Percentiles rank a stretch among this genome's conserved stretches.
Conservation (phyloP, 352 stramenopile species). For the Plasmopara muralis region DNA sequence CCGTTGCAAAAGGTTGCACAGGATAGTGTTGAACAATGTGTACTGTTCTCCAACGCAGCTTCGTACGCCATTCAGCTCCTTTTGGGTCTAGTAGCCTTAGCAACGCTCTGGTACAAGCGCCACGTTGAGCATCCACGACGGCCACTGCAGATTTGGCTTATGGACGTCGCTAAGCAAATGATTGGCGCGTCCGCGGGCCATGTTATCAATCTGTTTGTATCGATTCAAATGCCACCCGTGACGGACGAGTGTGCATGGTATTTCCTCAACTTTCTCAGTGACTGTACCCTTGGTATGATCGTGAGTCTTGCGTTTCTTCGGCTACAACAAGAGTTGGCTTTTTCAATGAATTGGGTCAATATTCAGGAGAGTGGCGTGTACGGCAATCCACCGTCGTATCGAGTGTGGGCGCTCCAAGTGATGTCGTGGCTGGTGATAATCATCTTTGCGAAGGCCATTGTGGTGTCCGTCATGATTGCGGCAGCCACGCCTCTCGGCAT, state of each 20-base stretch:
- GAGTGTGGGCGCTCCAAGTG: slow-evolving; percentile 55
- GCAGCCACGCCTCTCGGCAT: slow-evolving; percentile 37
- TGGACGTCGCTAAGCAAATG: slow-evolving; percentile 82
- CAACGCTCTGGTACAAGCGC: slow-evolving; percentile 79
- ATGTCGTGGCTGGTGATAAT: slow-evolving; percentile 66
- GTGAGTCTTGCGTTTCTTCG: slow-evolving; percentile 69
- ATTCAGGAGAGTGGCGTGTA: slow-evolving; percentile 79
- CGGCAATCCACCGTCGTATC: slow-evolving; percentile 60
- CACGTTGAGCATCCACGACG: slow-evolving; percentile 65
- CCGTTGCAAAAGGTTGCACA: slow-evolving; percentile 13
- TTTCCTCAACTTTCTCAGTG: slow-evolving; percentile 78
- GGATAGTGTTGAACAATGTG: slow-evolving; percentile 31
- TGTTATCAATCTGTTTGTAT: slow-evolving; percentile 65
- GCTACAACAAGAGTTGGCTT: slow-evolving; percentile 66
- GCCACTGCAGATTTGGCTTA: slow-evolving; percentile 65
- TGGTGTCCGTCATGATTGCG: slow-evolving; percentile 64
- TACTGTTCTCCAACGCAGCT: slow-evolving; percentile 59
- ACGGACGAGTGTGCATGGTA: slow-evolving; percentile 84
- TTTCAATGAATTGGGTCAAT: slow-evolving; percentile 60
- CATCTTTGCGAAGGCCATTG: slow-evolving; percentile 73
- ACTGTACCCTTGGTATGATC: slow-evolving; percentile 77
- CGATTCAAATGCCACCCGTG: slow-evolving; percentile 64
- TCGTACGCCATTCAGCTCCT: slow-evolving; percentile 68
- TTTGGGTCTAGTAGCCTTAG: slow-evolving; percentile 55
- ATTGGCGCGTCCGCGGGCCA: slow-evolving; percentile 62